These are phyloP conservation scores for Laburnicola sp. DNA, from an alignment of 2,329 filamentous ascomycete genomes.

Conservation along the genomic window DNA sequence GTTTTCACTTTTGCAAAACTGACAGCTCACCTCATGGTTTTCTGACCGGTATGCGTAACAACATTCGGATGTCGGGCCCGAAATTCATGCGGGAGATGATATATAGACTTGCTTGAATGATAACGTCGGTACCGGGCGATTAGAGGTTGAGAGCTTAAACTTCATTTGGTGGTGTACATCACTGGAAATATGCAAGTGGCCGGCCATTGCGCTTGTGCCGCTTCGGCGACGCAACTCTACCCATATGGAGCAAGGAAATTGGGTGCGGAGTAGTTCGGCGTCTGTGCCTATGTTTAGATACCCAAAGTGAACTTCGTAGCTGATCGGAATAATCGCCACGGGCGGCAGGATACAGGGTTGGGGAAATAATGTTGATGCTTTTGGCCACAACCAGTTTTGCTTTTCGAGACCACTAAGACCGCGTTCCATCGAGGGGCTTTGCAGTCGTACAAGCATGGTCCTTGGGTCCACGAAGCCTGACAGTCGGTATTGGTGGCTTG, in stretches of 20 bases:
- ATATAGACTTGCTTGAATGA: constrained; percentile 8
- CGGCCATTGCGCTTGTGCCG: constrained; percentile 22
- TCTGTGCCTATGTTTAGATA: constrained; percentile 4
- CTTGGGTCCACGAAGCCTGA: constrained; percentile 19
- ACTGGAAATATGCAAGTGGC: constrained; percentile 20
- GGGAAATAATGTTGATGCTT: constrained; percentile 12
- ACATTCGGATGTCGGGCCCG: no score
- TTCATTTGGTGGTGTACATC: neutral
- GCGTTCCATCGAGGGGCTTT: constrained; percentile 23
- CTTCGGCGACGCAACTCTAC: constrained; percentile 18
- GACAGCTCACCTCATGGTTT: no score
- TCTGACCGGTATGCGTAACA: no score
- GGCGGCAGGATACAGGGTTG: constrained; percentile 10
- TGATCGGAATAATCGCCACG: constrained; percentile 1
- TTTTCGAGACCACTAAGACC: constrained; percentile 30
- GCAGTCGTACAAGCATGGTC: constrained; percentile 23
- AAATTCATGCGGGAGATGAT: neutral
- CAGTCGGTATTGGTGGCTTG: constrained; percentile 30
- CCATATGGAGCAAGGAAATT: constrained; percentile 7
- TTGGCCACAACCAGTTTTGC: constrained; percentile 23
- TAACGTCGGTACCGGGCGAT: neutral
- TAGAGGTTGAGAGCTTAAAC: neutral
- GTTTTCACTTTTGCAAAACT: no score
- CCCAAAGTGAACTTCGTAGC: neutral
- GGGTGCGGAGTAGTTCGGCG: constrained; percentile 33